Conservation (phyloP, 805 yeast species). For the Candida pini region DNA sequence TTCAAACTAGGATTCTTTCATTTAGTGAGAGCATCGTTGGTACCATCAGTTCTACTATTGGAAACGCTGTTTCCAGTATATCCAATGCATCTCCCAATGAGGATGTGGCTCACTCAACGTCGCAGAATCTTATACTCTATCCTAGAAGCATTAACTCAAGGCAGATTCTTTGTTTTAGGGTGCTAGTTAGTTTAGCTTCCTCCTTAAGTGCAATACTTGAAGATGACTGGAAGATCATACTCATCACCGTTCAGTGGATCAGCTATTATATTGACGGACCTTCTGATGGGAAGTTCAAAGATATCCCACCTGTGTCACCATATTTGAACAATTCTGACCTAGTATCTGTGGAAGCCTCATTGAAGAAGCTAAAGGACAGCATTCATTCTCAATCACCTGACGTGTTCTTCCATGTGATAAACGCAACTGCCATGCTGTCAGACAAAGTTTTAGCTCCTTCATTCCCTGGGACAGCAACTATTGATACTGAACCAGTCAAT, state of each 20-base stretch:
- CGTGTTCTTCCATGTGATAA: constrained; percentile 44
- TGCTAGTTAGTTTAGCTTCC: constrained; percentile 67
- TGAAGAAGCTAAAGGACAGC: constrained; percentile 58
- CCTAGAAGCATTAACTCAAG: constrained; percentile 53
- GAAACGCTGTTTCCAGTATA: constrained; percentile 30
- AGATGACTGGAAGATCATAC: constrained; percentile 57
- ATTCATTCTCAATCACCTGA: constrained; percentile 47
- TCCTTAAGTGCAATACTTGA: constrained; percentile 75
- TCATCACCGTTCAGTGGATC: constrained; percentile 72
- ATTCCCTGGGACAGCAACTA: constrained; percentile 2
- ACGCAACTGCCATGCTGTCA: constrained; percentile 42
- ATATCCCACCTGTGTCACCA: constrained; percentile 38
- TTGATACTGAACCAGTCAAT: constrained; percentile 18
- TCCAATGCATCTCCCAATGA: constrained; percentile 6
- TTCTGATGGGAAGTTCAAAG: constrained; percentile 35
- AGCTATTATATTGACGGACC: constrained; percentile 67
- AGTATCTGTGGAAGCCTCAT: constrained; percentile 47
- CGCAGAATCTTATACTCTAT: constrained; percentile 19
- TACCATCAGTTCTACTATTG: constrained; percentile 39
- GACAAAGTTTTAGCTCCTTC: constrained; percentile 16
- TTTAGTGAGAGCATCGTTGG: constrained; percentile 49
- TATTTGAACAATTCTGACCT: constrained; percentile 41
- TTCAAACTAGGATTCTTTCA: constrained; percentile 33
- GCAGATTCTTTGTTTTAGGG: constrained; percentile 72
- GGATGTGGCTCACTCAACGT: constrained; percentile 3